Evolutionary conservation across 768 basidiomycete genomes (phyloP).

Genomic region (Suillus brevipes): DNA sequence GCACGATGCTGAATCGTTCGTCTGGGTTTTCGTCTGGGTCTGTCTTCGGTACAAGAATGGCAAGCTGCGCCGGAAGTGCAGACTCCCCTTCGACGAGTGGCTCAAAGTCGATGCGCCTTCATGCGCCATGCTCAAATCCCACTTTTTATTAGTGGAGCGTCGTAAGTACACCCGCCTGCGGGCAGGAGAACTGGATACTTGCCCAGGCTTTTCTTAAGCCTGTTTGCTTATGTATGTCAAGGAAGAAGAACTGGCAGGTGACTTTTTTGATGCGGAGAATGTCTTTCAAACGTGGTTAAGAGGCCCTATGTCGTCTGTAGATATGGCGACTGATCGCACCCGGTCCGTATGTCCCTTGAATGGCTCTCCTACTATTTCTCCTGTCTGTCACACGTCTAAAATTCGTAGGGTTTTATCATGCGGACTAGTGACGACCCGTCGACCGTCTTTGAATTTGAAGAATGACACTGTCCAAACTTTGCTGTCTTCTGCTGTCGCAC

Average conservation of each 20-base stretch:
- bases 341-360: constrained; percentile 15
- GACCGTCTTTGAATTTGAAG: constrained; percentile 28
- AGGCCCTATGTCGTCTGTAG: neutral
- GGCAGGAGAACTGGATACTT: too few relatives aligned
- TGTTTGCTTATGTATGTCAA: too few relatives aligned
- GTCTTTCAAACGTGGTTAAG: too few relatives aligned
- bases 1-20: neutral
- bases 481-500: constrained; percentile 22
- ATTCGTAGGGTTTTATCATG: constrained; percentile 32
- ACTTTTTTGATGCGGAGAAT: too few relatives aligned
- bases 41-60: neutral
- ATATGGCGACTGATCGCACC: constrained; percentile 5
- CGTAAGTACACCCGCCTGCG: too few relatives aligned
- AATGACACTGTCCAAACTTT: constrained; percentile 32
- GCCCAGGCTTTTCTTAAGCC: too few relatives aligned
- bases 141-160: too few relatives aligned
- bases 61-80: too few relatives aligned
- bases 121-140: too few relatives aligned
- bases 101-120: neutral
- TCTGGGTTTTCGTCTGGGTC: neutral
- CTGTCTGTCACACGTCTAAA: constrained; percentile 23
- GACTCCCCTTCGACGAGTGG: neutral
- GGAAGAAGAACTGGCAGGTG: too few relatives aligned
- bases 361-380: constrained; percentile 26
- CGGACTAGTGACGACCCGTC: constrained; percentile 26